Conservation (phyloP, 2,329 filamentous ascomycete species). For the Botrytis porri region DNA sequence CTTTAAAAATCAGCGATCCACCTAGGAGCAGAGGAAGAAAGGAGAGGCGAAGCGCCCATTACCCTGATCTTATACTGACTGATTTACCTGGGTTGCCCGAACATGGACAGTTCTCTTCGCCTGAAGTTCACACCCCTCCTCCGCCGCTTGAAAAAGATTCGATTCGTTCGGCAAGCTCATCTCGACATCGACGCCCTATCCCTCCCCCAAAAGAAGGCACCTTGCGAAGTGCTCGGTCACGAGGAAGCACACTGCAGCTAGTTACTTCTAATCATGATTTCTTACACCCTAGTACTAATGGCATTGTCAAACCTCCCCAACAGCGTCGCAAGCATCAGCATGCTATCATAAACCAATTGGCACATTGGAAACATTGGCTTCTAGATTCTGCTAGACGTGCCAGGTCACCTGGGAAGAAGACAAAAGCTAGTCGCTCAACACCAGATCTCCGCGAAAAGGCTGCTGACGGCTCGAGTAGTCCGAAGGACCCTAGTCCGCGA, state of each 20-base stretch:
- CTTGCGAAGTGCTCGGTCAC: constrained; percentile 64
- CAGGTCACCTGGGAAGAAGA: constrained; percentile 49
- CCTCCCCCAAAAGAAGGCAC: constrained; percentile 83
- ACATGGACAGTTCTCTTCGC: constrained; percentile 38
- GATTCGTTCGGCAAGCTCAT: constrained; percentile 72
- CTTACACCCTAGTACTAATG: constrained; percentile 48
- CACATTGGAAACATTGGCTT: constrained; percentile 70
- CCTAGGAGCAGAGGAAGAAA: constrained; percentile 73
- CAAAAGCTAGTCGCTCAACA: constrained; percentile 46
- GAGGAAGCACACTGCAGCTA: constrained; percentile 82
- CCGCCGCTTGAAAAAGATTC: constrained; percentile 77
- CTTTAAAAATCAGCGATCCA: constrained; percentile 46
- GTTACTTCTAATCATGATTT: constrained; percentile 67
- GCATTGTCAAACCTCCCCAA: constrained; percentile 35
- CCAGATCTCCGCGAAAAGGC: constrained; percentile 56
- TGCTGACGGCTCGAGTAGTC: constrained; percentile 42
- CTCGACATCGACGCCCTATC: constrained; percentile 68
- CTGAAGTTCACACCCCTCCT: constrained; percentile 50
- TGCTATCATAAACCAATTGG: constrained; percentile 63
- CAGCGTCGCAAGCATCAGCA: constrained; percentile 56
- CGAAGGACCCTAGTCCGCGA: constrained; percentile 54
- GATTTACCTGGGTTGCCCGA: constrained; percentile 79
- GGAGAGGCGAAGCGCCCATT: constrained; percentile 69
- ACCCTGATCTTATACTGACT: constrained; percentile 60
- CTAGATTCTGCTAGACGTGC: constrained; percentile 64